phyloP scores from a whole-genome alignment of 768 basidiomycete genomes.

The Boletus sensibilis region DNA sequence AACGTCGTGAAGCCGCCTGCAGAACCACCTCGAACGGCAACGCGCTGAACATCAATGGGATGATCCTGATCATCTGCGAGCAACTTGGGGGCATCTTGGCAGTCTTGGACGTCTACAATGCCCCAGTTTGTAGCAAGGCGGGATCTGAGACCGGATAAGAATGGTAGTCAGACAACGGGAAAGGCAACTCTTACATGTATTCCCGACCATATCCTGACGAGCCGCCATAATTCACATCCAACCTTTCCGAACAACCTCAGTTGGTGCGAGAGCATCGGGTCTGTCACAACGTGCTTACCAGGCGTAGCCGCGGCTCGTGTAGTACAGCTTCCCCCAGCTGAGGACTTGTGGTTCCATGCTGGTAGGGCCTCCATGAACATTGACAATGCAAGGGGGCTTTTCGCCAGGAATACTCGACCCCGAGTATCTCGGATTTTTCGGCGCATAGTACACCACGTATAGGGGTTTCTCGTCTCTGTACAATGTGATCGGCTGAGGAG shows the following conservation, averaged over 20 bases:
- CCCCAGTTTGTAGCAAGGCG: constrained; percentile 70
- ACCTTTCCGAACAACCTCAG: constrained; percentile 34
- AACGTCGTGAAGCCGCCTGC: constrained; percentile 75
- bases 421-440: constrained; percentile 59
- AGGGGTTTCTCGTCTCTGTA: constrained; percentile 39
- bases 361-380: constrained; percentile 76
- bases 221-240: constrained; percentile 78
- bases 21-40: constrained; percentile 69
- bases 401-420: constrained; percentile 48
- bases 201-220: constrained; percentile 70
- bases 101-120: constrained; percentile 68
- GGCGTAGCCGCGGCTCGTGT: constrained; percentile 70
- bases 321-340: constrained; percentile 57
- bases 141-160: constrained; percentile 32
- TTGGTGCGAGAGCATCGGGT: background rate
- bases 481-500: constrained; percentile 48
- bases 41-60: constrained; percentile 61
- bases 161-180: background rate
- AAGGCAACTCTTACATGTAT: constrained; percentile 45
- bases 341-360: constrained; percentile 44
- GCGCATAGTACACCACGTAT: constrained; percentile 66
- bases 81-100: constrained; percentile 48
- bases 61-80: constrained; percentile 47
- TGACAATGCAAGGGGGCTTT: constrained; percentile 65
- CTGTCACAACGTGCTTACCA: constrained; percentile 44